Conservation (phyloP, 2,329 filamentous ascomycete genomes). For the Diplodia scrobiculata region DNA sequence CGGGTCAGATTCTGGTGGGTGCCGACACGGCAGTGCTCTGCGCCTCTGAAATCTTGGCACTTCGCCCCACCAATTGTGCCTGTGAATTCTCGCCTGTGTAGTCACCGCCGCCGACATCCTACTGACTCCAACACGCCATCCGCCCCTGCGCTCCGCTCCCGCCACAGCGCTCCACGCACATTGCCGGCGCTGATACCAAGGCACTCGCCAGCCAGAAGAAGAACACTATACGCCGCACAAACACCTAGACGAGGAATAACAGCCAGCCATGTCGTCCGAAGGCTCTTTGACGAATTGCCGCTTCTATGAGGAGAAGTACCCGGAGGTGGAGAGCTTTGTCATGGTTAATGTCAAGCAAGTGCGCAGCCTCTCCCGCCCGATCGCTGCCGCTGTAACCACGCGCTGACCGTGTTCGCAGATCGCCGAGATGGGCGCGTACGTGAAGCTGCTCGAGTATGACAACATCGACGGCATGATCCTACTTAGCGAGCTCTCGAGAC, state of each 20-base stretch:
- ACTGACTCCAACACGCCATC: conserved; percentile 20
- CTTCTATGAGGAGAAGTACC: conserved; percentile 97
- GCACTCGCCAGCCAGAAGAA: background rate
- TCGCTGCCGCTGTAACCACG: conserved; percentile 25
- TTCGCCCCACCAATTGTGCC: conserved; percentile 28
- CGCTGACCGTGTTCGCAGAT: conserved; percentile 60
- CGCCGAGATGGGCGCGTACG: conserved; percentile 99
- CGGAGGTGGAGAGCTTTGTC: conserved; percentile 98
- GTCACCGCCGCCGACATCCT: conserved; percentile 25
- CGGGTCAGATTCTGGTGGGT: background rate
- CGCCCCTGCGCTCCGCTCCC: background rate
- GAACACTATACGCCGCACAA: background rate
- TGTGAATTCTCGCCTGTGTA: conserved; percentile 26
- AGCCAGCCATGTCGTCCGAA: conserved; percentile 66
- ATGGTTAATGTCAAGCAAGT: conserved; percentile 99
- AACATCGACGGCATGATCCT: conserved; percentile 99
- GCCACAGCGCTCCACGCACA: background rate
- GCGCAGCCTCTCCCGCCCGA: background rate
- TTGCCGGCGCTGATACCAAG: background rate
- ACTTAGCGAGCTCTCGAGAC: conserved; percentile 92
- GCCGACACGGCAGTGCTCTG: background rate
- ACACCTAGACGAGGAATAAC: background rate
- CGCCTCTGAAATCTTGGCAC: conserved; percentile 25
- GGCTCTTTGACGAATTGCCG: conserved; percentile 81
- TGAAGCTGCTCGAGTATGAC: conserved; percentile 99